These are phyloP conservation scores for Penicillium vulpinum DNA, from an alignment of 2,329 filamentous ascomycete genomes.

Conservation along the genomic window DNA sequence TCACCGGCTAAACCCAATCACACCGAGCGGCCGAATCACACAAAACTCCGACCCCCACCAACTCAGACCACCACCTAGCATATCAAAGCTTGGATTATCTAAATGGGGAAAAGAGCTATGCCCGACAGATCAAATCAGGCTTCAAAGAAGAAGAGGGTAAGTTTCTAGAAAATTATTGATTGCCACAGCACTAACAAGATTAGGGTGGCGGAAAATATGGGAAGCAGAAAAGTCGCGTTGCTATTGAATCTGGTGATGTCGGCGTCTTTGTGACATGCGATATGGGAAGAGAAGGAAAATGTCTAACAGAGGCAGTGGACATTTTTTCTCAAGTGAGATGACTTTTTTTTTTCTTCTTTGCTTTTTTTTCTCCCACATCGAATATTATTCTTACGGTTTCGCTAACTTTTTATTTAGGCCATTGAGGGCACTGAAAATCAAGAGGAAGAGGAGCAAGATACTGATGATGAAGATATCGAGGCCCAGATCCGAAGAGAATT, in stretches of 20 bases:
- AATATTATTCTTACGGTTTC: not conserved
- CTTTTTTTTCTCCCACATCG: too few relatives aligned
- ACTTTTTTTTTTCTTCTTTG: not conserved
- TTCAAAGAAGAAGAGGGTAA: slow-evolving; percentile 39
- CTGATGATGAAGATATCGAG: slow-evolving; percentile 57
- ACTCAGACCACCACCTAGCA: not conserved
- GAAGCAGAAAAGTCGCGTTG: slow-evolving; percentile 25
- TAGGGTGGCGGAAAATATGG: slow-evolving; percentile 34
- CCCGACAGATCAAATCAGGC: slow-evolving; percentile 22
- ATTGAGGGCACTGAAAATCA: slow-evolving; percentile 11
- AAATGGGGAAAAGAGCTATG: slow-evolving; percentile 35
- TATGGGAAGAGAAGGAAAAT: slow-evolving; percentile 62
- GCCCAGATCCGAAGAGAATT: slow-evolving; percentile 61
- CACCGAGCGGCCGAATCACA: slow-evolving; percentile 16
- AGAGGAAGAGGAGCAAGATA: slow-evolving; percentile 29
- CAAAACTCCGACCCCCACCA: slow-evolving; percentile 17
- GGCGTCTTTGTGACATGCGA: slow-evolving; percentile 66
- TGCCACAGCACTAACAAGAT: not conserved
- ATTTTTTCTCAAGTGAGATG: slow-evolving; percentile 55
- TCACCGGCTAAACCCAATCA: slow-evolving; percentile 23
- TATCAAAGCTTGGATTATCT: slow-evolving; percentile 3
- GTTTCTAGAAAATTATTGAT: not conserved
- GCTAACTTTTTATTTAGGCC: slow-evolving; percentile 14
- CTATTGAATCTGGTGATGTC: slow-evolving; percentile 53
- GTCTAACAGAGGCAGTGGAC: slow-evolving; percentile 58